Conservation (phyloP, 768 basidiomycete species). For the Collybia nuda region DNA sequence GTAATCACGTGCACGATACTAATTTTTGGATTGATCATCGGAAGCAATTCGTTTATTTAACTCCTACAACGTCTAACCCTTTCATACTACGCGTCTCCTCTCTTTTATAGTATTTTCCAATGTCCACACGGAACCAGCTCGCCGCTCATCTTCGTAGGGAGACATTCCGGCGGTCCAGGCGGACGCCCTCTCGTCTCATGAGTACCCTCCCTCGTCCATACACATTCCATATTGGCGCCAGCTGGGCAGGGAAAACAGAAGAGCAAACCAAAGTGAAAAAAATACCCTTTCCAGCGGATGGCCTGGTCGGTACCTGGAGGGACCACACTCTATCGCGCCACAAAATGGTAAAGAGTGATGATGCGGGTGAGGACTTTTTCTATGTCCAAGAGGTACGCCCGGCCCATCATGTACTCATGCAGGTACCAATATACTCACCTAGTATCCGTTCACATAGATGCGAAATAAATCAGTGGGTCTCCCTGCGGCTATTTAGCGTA, state of each 20-base stretch:
- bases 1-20: too few relatives aligned
- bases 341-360: conserved; percentile 34
- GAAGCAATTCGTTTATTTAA: too few relatives aligned
- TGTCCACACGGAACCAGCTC: conserved; percentile 7
- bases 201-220: conserved; percentile 43
- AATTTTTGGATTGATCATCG: too few relatives aligned
- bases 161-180: conserved; percentile 11
- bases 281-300: conserved; percentile 57
- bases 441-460: conserved; percentile 51
- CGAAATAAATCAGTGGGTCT: conserved; percentile 71
- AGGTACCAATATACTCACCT: not conserved
- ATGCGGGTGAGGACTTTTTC: conserved; percentile 51
- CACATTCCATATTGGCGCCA: conserved; percentile 72
- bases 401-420: too few relatives aligned
- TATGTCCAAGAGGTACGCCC: conserved; percentile 65
- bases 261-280: conserved; percentile 30
- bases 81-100: not conserved
- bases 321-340: conserved; percentile 56
- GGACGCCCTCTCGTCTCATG: conserved; percentile 9
- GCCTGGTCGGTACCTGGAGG: conserved; percentile 66
- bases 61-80: not conserved
- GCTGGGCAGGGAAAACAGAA: conserved; percentile 76
- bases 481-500: conserved; percentile 21
- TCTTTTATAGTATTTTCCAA: not conserved
- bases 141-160: conserved; percentile 7